phyloP scores from a whole-genome alignment of 1,284 basidiomycete genomes.

The Ceratobasidium sp. region DNA sequence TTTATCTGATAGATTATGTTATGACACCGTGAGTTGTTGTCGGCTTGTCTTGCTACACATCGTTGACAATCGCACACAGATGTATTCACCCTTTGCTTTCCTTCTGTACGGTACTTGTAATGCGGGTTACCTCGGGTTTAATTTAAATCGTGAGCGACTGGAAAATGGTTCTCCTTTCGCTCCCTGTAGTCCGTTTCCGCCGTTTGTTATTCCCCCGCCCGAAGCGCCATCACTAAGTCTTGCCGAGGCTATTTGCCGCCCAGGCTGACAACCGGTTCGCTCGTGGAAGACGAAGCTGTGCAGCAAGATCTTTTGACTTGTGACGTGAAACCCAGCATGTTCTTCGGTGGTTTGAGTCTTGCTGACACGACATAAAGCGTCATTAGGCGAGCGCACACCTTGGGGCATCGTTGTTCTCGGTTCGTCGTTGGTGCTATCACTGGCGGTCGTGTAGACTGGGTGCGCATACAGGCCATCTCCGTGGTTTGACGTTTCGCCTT shows the following conservation, averaged over 20 bases:
- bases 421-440: not conserved
- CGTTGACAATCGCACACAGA: conserved; percentile 8
- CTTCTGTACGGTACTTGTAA: not conserved
- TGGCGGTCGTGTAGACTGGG: not conserved
- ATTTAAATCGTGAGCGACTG: not conserved
- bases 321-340: no score
- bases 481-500: not conserved
- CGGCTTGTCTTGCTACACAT: not conserved
- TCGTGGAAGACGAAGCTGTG: not conserved
- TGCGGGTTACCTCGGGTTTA: not conserved
- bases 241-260: conserved; percentile 5
- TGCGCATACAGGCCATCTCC: not conserved
- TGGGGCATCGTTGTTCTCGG: not conserved
- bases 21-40: conserved; percentile 19
- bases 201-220: not conserved
- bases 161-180: no score
- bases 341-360: not conserved
- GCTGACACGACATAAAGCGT: not conserved
- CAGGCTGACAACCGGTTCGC: not conserved
- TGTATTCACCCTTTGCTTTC: not conserved
- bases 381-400: not conserved
- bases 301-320: not conserved
- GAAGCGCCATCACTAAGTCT: conserved; percentile 2
- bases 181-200: not conserved
- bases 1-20: not conserved